Conservation (phyloP, 2,329 filamentous ascomycete genomes). For the Laburnicola sp. region DNA sequence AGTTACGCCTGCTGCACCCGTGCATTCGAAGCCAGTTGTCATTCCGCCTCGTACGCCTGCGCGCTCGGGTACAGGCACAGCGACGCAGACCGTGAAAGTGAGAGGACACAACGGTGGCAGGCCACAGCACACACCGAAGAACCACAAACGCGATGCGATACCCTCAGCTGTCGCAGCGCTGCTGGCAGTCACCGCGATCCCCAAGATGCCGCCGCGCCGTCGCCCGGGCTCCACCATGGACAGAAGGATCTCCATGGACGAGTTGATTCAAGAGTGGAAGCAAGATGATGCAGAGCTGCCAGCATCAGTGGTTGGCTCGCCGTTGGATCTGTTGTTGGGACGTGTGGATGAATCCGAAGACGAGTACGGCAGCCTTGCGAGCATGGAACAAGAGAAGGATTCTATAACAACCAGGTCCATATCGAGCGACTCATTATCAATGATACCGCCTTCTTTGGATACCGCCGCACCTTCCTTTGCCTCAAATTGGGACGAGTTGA, state of each 20-base stretch:
- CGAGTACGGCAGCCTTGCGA: constrained; percentile 46
- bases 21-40: constrained; percentile 47
- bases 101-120: constrained; percentile 37
- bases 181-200: constrained; percentile 63
- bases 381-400: constrained; percentile 50
- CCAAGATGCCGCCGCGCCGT: constrained; percentile 51
- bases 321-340: constrained; percentile 60
- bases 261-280: constrained; percentile 59
- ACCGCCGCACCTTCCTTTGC: constrained; percentile 52
- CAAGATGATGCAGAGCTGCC: constrained; percentile 50
- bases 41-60: constrained; percentile 45
- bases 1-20: constrained; percentile 27
- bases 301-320: constrained; percentile 48
- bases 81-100: constrained; percentile 36
- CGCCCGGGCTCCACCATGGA: constrained; percentile 47
- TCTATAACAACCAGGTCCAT: constrained; percentile 55
- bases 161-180: constrained; percentile 61
- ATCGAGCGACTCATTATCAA: constrained; percentile 61
- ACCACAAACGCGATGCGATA: constrained; percentile 51
- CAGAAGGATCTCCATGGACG: constrained; percentile 57
- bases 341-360: constrained; percentile 54
- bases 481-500: constrained; percentile 47
- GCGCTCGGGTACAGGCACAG: constrained; percentile 26
- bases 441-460: constrained; percentile 50
- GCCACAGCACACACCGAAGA: constrained; percentile 29